These are phyloP conservation scores for Xylaria curta DNA, from an alignment of 495 filamentous ascomycete genomes.

Conservation along the genomic window DNA sequence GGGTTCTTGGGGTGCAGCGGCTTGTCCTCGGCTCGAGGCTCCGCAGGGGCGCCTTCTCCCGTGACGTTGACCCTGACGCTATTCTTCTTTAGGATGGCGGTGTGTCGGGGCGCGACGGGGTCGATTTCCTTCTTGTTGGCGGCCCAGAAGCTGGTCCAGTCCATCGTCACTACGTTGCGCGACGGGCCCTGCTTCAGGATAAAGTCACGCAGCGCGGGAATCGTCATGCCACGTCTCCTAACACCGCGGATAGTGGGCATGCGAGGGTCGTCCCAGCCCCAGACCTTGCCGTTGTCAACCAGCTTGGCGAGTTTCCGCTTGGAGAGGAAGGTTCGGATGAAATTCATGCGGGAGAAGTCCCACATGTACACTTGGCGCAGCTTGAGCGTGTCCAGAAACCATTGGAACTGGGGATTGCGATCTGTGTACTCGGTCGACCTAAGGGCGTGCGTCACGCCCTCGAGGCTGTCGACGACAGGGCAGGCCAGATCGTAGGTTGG, in stretches of 20 bases:
- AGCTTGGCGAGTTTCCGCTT: conserved; percentile 96
- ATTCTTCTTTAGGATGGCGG: conserved; percentile 72
- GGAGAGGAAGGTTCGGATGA: conserved; percentile 85
- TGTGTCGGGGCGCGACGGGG: conserved; percentile 84
- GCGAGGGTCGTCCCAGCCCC: conserved; percentile 95
- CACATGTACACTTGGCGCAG: conserved; percentile 92
- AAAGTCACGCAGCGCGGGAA: conserved; percentile 86
- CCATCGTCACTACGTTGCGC: conserved; percentile 85
- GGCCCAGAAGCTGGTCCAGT: conserved; percentile 93
- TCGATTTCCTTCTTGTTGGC: conserved; percentile 97
- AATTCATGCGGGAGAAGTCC: conserved; percentile 98
- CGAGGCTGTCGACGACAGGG: conserved; percentile 86
- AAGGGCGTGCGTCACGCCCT: conserved; percentile 94
- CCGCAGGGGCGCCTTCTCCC: conserved; percentile 65
- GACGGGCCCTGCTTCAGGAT: conserved; percentile 92
- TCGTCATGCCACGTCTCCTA: conserved; percentile 86
- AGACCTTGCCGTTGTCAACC: conserved; percentile 83
- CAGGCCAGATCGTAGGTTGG: conserved; percentile 95
- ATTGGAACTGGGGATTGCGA: conserved; percentile 95
- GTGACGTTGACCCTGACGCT: conserved; percentile 71
- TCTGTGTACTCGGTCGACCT: conserved; percentile 97
- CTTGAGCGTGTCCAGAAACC: conserved; percentile 87
- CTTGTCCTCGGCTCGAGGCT: conserved; percentile 72
- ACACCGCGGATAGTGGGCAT: conserved; percentile 94
- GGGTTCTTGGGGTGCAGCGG: conserved; percentile 88